These are phyloP conservation scores for Kodamaea nitidulidarum DNA, from an alignment of 805 yeast genomes.

Conservation along the genomic window DNA sequence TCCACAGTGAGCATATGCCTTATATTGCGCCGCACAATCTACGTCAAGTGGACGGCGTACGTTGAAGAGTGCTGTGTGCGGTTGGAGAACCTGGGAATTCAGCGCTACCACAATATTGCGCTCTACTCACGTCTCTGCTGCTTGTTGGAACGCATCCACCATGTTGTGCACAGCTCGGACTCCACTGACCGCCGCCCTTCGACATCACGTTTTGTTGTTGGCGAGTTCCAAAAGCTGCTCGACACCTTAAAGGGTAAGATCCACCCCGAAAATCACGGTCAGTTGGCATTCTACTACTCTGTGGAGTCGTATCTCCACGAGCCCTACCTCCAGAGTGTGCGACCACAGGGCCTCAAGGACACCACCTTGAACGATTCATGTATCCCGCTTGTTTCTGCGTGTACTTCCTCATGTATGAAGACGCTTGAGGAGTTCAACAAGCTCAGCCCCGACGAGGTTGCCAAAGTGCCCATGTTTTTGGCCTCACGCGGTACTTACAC, in stretches of 20 bases:
- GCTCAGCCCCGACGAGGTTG: constrained; percentile 44
- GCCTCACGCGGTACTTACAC: constrained; percentile 59
- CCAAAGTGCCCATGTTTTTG: constrained; percentile 54
- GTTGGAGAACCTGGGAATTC: constrained; percentile 37
- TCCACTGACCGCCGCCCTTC: constrained; percentile 18
- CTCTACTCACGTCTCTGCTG: constrained; percentile 56
- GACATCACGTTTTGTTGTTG: constrained; percentile 37
- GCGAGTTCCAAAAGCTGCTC: constrained; percentile 49
- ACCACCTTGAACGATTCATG: constrained; percentile 24
- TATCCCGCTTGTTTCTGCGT: constrained; percentile 43
- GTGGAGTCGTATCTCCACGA: constrained; percentile 67
- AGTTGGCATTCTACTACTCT: constrained; percentile 52
- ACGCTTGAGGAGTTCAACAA: constrained; percentile 47
- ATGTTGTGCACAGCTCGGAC: constrained; percentile 41
- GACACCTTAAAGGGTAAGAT: constrained; percentile 37
- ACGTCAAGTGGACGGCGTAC: constrained; percentile 60
- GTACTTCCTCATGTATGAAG: constrained; percentile 51
- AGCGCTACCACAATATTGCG: constrained; percentile 44
- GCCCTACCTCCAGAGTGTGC: constrained; percentile 32
- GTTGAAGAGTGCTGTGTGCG: constrained; percentile 55
- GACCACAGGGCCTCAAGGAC: constrained; percentile 17
- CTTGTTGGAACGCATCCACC: constrained; percentile 58
- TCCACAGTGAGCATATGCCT: constrained; percentile 61
- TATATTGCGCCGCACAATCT: constrained; percentile 59
- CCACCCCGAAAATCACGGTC: constrained; percentile 33